Conservation (phyloP, 108 stramenopile species). For the Chaetoceros tenuissimus region DNA sequence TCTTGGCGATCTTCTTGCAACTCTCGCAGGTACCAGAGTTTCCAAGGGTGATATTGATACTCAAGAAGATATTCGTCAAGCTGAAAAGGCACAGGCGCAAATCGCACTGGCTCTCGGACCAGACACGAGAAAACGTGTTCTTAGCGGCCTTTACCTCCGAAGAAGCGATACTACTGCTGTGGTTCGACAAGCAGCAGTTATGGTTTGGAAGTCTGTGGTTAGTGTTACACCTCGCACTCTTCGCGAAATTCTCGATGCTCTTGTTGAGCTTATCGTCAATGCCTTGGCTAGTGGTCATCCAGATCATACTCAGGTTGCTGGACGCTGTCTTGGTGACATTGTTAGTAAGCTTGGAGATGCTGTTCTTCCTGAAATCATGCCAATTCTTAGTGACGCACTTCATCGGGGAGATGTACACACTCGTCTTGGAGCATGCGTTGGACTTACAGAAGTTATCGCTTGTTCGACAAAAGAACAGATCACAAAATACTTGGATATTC, state of each 20-base stretch:
- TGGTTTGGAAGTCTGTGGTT: slow-evolving; percentile 98
- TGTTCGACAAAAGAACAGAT: slow-evolving; percentile 89
- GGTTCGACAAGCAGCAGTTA: slow-evolving; percentile 90
- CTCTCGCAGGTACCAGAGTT: slow-evolving; percentile 89
- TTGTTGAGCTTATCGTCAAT: slow-evolving; percentile 82
- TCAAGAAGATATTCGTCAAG: slow-evolving; percentile 81
- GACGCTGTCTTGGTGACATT: slow-evolving; percentile 93
- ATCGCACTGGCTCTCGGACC: slow-evolving; percentile 81
- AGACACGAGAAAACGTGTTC: slow-evolving; percentile 72
- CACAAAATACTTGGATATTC: slow-evolving; percentile 78
- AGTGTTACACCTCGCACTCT: slow-evolving; percentile 90
- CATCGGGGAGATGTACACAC: slow-evolving; percentile 69
- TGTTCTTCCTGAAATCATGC: slow-evolving; percentile 93
- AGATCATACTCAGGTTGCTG: slow-evolving; percentile 90
- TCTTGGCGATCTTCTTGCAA: slow-evolving; percentile 90
- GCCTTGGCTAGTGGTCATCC: slow-evolving; percentile 73
- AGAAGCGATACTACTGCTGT: slow-evolving; percentile 82
- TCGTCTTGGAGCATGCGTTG: slow-evolving; percentile 92
- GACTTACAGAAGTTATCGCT: slow-evolving; percentile 89
- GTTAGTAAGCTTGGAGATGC: slow-evolving; percentile 96
- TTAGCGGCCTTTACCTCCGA: slow-evolving; percentile 89
- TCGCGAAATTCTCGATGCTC: slow-evolving; percentile 85
- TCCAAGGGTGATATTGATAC: slow-evolving; percentile 77
- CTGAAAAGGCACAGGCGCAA: slow-evolving; percentile 77
- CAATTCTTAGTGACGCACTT: slow-evolving; percentile 85